These are phyloP conservation scores for Penicillium sp. DNA, from an alignment of 2,329 filamentous ascomycete species.

Conservation along the genomic window DNA sequence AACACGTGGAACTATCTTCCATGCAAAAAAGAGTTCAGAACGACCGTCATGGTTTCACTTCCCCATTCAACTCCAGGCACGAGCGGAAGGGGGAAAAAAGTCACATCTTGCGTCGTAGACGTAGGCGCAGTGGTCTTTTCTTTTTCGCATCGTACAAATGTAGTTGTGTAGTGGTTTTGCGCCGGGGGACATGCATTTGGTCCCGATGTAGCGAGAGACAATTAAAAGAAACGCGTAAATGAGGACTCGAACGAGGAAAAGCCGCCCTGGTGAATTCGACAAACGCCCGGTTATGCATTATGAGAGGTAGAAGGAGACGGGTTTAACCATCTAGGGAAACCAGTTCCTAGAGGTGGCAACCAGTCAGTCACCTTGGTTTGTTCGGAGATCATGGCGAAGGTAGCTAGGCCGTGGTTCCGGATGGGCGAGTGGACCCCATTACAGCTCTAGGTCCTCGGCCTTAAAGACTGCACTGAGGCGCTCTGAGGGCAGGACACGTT, in stretches of 20 bases:
- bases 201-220: not conserved
- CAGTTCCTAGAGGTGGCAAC: not conserved
- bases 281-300: constrained; percentile 6
- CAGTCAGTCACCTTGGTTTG: not conserved
- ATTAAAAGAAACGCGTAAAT: not conserved
- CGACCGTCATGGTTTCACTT: constrained; percentile 7
- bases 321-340: not conserved
- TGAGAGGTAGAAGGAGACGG: not conserved
- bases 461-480: constrained; percentile 32
- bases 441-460: constrained; percentile 21
- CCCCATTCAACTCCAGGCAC: not conserved
- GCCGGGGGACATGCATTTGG: not conserved
- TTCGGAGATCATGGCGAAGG: not conserved
- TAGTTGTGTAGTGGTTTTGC: not conserved
- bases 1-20: constrained; percentile 20
- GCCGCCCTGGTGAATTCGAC: constrained; percentile 1
- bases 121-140: not conserved
- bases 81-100: constrained; percentile 3
- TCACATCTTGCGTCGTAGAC: not conserved
- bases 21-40: constrained; percentile 16
- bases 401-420: not conserved
- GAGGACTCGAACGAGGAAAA: not conserved
- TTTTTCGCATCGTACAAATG: not conserved
- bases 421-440: constrained; percentile 1
- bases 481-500: constrained; percentile 39